Base-by-base conservation (phyloP, 352 stramenopile genomes). In the Pythium angustatum region DNA sequence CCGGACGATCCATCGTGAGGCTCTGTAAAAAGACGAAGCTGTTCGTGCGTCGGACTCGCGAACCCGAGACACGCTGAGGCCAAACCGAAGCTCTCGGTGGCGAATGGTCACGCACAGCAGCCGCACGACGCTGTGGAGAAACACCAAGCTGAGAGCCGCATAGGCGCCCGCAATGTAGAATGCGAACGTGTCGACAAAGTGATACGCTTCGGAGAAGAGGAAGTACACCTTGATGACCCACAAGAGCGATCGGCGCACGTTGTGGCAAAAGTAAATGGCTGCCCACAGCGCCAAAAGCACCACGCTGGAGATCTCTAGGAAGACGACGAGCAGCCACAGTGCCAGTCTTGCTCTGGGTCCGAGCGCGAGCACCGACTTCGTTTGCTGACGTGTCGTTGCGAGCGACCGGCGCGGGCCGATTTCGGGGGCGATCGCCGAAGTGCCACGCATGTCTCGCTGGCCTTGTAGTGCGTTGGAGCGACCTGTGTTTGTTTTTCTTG, bases 151-250 rank as follows among this genome's bases (percentile, higher is more conserved):
- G 10, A 67, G 12, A 0, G 51, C 1, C 7, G 43, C 33, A 34
- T 67, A 67, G 6, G 41, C 40, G 5, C 2, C 38, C 1, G 60
- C 43, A 11, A 67, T 27, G 19, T 12, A 17, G 30, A 33, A 27
- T 2, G 38, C 54, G n/a, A 48, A 61, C 9, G n/a, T 9, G 26
- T 56, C 40, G 4, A 67, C 17, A 22, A 67, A 67, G 7, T 56
- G 2, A 43, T 50, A 60, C 12, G 41, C 60, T 4, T 44, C 40
- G n/a, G 40, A 57, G 26, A 56, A 62, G 2, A 67, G 30, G 22
- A 67, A 36, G 34, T 51, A 67, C 3, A 61, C 44, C 43, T 60
- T 55, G 10, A 67, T 40, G 7, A 61, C 33, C 60, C 60, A 67
- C 7, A 67, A 24, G 1, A 60, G 36, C 9, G 60, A 59, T 14